Percentiles rank a stretch among this genome's conserved stretches.
phyloP scores from a whole-genome alignment of 805 yeast genomes.

The Candida suzukii region DNA sequence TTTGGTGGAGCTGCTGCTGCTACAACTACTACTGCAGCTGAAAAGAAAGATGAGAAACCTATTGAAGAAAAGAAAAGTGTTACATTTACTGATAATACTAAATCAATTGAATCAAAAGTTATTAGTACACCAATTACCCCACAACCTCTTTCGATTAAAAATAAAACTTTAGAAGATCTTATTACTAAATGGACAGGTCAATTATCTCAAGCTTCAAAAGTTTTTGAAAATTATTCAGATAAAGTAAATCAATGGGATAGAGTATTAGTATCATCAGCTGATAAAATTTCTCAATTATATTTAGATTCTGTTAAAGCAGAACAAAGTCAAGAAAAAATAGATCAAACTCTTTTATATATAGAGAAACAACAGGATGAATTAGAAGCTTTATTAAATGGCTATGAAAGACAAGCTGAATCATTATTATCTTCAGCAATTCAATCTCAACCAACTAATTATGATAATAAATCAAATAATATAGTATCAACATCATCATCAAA shows the following conservation, averaged over 20 bases:
- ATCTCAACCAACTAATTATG: not conserved
- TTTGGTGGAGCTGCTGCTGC: not conserved
- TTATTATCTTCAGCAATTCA: slow-evolving; percentile 26
- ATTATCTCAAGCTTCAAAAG: slow-evolving; percentile 60
- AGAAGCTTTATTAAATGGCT: slow-evolving; percentile 72
- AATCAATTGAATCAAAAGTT: not conserved
- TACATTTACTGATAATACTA: not conserved
- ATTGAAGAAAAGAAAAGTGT: slow-evolving; percentile 4
- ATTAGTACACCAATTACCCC: slow-evolving; percentile 47
- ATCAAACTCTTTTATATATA: slow-evolving; percentile 78
- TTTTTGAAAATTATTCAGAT: slow-evolving; percentile 68
- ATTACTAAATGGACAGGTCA: slow-evolving; percentile 92
- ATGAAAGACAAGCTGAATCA: slow-evolving; percentile 66
- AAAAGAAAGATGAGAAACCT: not conserved
- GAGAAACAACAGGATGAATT: slow-evolving; percentile 90
- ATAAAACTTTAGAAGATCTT: slow-evolving; percentile 88
- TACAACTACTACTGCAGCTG: not conserved
- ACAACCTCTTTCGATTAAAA: slow-evolving; percentile 70
- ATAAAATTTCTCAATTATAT: slow-evolving; percentile 71
- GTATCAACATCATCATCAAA: not conserved
- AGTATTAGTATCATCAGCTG: slow-evolving; percentile 76
- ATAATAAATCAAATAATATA: not conserved
- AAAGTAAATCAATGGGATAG: slow-evolving; percentile 84
- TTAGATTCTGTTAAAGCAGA: slow-evolving; percentile 78
- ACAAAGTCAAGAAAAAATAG: slow-evolving; percentile 76